Evolutionary conservation across 2,329 filamentous ascomycete genomes (phyloP).

Genomic region (Penicillium sp.): DNA sequence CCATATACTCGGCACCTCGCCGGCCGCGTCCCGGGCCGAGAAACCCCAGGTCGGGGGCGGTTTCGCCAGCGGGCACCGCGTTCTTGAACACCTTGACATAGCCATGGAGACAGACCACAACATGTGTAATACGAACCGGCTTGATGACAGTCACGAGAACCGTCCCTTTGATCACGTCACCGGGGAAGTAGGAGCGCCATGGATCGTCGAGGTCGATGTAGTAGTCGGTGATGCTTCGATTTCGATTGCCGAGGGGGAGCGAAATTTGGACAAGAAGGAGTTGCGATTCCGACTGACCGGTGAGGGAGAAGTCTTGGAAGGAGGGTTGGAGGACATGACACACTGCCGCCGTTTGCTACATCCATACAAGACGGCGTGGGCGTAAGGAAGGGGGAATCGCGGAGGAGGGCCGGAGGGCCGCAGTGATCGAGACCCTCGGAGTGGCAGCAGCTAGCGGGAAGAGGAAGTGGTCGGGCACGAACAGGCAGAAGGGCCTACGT

Average conservation of each 20-base stretch:
- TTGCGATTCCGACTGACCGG: slow-evolving; percentile 39
- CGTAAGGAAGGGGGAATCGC: slow-evolving; percentile 10
- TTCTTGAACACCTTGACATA: slow-evolving; percentile 63
- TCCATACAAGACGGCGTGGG: slow-evolving; percentile 29
- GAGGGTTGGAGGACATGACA: slow-evolving; percentile 42
- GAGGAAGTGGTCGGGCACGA: slow-evolving; percentile 4
- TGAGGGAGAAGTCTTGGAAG: slow-evolving; percentile 30
- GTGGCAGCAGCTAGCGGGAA: slow-evolving; percentile 2
- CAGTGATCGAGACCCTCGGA: slow-evolving; percentile 1
- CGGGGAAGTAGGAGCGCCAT: slow-evolving; percentile 57
- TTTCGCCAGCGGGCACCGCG: slow-evolving; percentile 53
- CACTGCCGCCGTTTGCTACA: slow-evolving; percentile 27
- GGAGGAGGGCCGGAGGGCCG: slow-evolving; percentile 3
- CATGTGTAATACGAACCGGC: slow-evolving; percentile 58
- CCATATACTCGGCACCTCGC: slow-evolving; percentile 52
- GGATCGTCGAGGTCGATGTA: slow-evolving; percentile 59
- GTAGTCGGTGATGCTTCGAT: slow-evolving; percentile 57
- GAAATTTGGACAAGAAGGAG: slow-evolving; percentile 51
- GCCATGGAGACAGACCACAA: slow-evolving; percentile 59
- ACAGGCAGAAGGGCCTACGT: slow-evolving; percentile 7
- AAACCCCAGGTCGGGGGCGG: slow-evolving; percentile 46
- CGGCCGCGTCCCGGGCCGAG: slow-evolving; percentile 53
- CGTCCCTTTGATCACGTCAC: slow-evolving; percentile 57
- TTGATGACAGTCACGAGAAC: slow-evolving; percentile 57
- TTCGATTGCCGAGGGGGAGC: slow-evolving; percentile 49